A percentile compares a stretch with the other conserved stretches of the same genome.
phyloP scores from a whole-genome alignment of 345 rosid species.

The Chamaenerion angustifolium region DNA sequence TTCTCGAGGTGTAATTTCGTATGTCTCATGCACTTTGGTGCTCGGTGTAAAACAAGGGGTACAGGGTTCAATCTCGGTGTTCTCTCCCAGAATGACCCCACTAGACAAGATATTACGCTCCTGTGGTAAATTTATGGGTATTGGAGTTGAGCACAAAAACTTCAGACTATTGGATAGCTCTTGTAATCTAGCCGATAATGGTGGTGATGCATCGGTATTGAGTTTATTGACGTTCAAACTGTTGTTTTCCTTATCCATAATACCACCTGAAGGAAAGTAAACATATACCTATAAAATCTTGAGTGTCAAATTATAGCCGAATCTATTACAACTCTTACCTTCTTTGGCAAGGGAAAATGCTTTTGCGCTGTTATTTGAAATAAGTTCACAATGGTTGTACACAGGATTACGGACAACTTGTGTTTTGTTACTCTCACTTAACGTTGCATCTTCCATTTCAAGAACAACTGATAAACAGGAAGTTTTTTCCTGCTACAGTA shows the following conservation, averaged over 20 bases:
- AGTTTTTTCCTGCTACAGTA: neutral
- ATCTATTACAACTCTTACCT: conserved; percentile 17
- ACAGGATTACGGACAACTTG: neutral
- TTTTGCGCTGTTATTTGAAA: conserved; percentile 4
- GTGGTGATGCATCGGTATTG: conserved; percentile 30
- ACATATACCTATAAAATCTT: neutral
- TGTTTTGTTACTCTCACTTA: no score
- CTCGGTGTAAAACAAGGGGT: conserved; percentile 27
- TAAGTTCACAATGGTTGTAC: no score
- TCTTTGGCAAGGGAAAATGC: conserved; percentile 12
- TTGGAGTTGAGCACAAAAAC: conserved; percentile 24
- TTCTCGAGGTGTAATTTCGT: conserved; percentile 34
- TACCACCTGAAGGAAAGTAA: conserved; percentile 4
- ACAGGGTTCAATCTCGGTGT: conserved; percentile 20
- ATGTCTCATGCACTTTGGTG: conserved; percentile 9
- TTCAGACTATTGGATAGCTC: conserved; percentile 47
- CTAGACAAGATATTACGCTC: conserved; percentile 10
- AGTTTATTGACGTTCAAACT: conserved; percentile 7
- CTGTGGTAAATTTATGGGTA: conserved; percentile 13
- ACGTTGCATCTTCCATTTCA: neutral
- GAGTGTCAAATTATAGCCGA: neutral
- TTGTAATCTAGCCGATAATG: conserved; percentile 33
- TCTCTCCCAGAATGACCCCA: conserved; percentile 7
- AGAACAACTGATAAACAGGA: neutral
- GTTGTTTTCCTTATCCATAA: conserved; percentile 36